phyloP scores from a whole-genome alignment of 139 green algal species.

The Dunaliella sp. region DNA sequence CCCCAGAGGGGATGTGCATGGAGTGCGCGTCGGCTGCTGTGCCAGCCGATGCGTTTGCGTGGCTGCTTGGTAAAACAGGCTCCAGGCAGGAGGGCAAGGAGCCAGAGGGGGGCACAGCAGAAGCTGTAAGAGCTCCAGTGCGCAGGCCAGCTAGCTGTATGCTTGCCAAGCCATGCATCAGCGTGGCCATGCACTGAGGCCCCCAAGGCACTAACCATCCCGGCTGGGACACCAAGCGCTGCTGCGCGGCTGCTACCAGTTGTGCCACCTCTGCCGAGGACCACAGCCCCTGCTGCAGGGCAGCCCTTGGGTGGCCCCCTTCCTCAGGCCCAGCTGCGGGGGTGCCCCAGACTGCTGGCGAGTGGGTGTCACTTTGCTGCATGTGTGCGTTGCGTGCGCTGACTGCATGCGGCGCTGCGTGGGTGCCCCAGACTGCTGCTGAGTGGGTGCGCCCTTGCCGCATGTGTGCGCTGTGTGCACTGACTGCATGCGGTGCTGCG shows the following conservation, averaged over 20 bases:
- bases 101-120: not conserved
- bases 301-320: too few species aligned
- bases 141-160: not conserved
- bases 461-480: too few species aligned
- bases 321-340: too few species aligned
- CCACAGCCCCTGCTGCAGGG: too few species aligned
- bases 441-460: not conserved
- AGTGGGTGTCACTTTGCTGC: not conserved
- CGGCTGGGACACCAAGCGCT: not conserved
- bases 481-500: too few species aligned
- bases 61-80: too few species aligned
- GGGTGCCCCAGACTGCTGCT: not conserved
- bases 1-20: too few species aligned
- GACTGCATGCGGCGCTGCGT: not conserved
- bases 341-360: not conserved
- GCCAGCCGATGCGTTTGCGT: too few species aligned
- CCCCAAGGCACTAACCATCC: not conserved
- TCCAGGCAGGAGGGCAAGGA: not conserved
- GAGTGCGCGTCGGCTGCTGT: too few species aligned
- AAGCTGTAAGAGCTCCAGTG: not conserved
- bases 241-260: not conserved
- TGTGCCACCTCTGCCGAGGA: not conserved
- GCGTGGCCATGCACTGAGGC: not conserved
- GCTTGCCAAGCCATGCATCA: not conserved
- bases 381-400: too few species aligned